These are phyloP conservation scores for Leccinum ochraceum DNA, from an alignment of 768 basidiomycete genomes.

Conservation along the genomic window DNA sequence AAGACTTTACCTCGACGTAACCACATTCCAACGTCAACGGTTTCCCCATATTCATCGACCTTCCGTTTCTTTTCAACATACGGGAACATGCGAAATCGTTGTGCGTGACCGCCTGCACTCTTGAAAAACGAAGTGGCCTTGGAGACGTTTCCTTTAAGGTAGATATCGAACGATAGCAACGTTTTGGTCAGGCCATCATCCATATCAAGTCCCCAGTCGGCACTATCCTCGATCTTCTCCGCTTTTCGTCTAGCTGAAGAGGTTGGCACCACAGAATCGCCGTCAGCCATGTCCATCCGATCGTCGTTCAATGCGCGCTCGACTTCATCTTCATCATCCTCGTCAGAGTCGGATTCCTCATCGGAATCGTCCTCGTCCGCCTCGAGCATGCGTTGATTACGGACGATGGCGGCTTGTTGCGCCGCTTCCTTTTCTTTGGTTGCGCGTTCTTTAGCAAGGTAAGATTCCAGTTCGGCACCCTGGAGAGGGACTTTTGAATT, in stretches of 20 bases:
- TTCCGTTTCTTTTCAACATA: conserved; percentile 90
- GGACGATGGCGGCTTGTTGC: conserved; percentile 78
- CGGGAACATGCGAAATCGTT: conserved; percentile 96
- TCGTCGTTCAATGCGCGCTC: conserved; percentile 55
- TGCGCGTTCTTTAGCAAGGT: conserved; percentile 71
- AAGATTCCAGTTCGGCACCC: conserved; percentile 84
- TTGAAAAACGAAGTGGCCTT: conserved; percentile 89
- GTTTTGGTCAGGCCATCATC: conserved; percentile 77
- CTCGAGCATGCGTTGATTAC: conserved; percentile 87
- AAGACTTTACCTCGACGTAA: conserved; percentile 86
- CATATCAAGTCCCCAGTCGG: conserved; percentile 72
- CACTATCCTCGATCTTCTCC: conserved; percentile 50
- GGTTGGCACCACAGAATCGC: conserved; percentile 26
- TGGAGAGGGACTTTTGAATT: conserved; percentile 87
- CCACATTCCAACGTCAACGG: conserved; percentile 95
- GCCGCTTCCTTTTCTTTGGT: conserved; percentile 84
- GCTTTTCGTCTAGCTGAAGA: conserved; percentile 41
- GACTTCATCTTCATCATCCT: conserved; percentile 58
- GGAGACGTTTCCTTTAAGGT: conserved; percentile 93
- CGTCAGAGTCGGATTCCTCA: conserved; percentile 63
- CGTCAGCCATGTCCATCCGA: conserved; percentile 45
- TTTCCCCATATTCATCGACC: conserved; percentile 96
- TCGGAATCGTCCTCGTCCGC: conserved; percentile 91
- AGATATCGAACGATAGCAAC: conserved; percentile 91
- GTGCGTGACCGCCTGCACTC: conserved; percentile 63